phyloP scores from a whole-genome alignment of 164 flowering plant genomes.

The Vitis labrusca region DNA sequence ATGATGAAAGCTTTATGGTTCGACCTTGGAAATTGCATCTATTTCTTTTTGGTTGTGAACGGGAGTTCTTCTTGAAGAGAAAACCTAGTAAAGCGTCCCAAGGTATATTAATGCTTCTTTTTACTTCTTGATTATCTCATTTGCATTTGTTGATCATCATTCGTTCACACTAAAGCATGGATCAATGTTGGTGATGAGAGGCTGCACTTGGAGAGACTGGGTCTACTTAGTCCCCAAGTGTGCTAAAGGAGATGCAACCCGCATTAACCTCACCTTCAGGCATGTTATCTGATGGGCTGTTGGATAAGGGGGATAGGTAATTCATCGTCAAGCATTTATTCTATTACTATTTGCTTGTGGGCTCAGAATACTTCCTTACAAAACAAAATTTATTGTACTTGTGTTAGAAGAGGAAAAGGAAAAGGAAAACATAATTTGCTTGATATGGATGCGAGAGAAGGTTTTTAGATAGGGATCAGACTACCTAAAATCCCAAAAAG shows the following conservation, averaged over 20 bases:
- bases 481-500: too few species aligned
- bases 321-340: not conserved
- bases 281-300: slow-evolving; percentile 30
- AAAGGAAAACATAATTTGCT: not conserved
- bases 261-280: slow-evolving; percentile 93
- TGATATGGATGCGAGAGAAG: not conserved
- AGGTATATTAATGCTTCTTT: slow-evolving; percentile 29
- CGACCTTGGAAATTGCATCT: slow-evolving; percentile 84
- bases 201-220: slow-evolving; percentile 86
- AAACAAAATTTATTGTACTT: not conserved
- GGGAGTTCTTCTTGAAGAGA: slow-evolving; percentile 74
- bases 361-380: not conserved
- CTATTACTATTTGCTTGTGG: not conserved
- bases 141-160: slow-evolving; percentile 30
- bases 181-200: slow-evolving; percentile 80
- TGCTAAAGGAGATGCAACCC: slow-evolving; percentile 57
- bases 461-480: too few species aligned
- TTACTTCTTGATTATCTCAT: not conserved
- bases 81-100: slow-evolving; percentile 38
- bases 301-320: not conserved
- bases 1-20: slow-evolving; percentile 92
- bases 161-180: slow-evolving; percentile 66
- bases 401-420: not conserved
- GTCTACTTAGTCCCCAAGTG: slow-evolving; percentile 87
- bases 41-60: slow-evolving; percentile 86